These are phyloP conservation scores for Serendipita sp. DNA, from an alignment of 768 basidiomycete species.

Conservation along the genomic window DNA sequence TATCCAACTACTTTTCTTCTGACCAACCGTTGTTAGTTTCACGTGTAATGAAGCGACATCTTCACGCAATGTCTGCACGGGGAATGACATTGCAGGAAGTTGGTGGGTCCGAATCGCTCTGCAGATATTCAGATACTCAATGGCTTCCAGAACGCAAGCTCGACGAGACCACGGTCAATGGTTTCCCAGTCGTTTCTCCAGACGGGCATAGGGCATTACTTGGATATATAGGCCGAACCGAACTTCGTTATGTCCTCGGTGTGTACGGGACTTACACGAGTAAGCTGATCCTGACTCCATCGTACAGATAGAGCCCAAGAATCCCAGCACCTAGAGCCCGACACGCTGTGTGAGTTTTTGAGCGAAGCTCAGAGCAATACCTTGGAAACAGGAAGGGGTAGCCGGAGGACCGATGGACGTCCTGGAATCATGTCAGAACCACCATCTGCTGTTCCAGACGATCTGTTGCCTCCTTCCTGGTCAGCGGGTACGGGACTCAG, in stretches of 20 bases:
- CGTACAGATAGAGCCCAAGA: constrained; percentile 54
- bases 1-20: not conserved
- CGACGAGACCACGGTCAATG: constrained; percentile 60
- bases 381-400: constrained; percentile 10
- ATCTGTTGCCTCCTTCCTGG: not conserved
- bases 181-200: constrained; percentile 74
- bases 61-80: constrained; percentile 53
- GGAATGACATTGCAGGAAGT: constrained; percentile 68
- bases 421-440: not conserved
- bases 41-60: constrained; percentile 73
- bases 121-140: constrained; percentile 8
- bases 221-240: constrained; percentile 80
- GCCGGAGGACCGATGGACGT: constrained; percentile 24
- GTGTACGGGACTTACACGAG: constrained; percentile 10
- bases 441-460: not conserved
- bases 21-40: constrained; percentile 38
- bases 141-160: constrained; percentile 46
- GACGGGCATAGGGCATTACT: constrained; percentile 44
- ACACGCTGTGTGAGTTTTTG: constrained; percentile 62
- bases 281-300: not conserved
- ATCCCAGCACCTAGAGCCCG: constrained; percentile 39
- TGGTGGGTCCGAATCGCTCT: constrained; percentile 35
- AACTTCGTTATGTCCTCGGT: constrained; percentile 80
- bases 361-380: constrained; percentile 22
- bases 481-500: constrained; percentile 35